Base-by-base conservation (phyloP, 2,329 filamentous ascomycete genomes). In the Fusarium sarcochroum region DNA sequence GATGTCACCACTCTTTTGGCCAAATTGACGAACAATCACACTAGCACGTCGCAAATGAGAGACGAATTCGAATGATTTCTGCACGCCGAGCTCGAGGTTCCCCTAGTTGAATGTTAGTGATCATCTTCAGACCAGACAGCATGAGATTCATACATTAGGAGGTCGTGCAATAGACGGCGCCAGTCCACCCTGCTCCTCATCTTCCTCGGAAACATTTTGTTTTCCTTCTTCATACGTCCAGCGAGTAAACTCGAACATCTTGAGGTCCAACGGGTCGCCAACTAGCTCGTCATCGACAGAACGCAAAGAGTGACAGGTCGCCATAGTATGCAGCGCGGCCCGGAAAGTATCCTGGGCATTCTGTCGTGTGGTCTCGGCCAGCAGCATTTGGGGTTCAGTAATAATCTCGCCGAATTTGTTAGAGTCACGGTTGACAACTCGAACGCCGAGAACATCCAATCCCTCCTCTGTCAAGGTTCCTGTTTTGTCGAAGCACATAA, bases 401-500 rank as follows among this genome's bases (percentile, higher is more conserved):
- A 97, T 84, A 6, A 97, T 85, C 18, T 96, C 92, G 52, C 90
- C 91, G 73, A 98, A 97, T 53, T 87, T 81, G 40, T 86, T 83
- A 5, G 81, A 79, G 2, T 86, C 85, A 48, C 86, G 83, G 57
- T 91, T 89, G 11, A 93, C 93, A 8, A 96, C 89, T 34, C 93
- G 89, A 20, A 97, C 89, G 14, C 96, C 96, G 14, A 99, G 85
- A 18, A 99, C 93, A 77, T 99, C 97, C 41, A 99, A 82, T 0
- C 96, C 96, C 78, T 99, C 96, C 79, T 98, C 96, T 0, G 96
- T 99, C 54, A 99, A 83, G 0, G 96, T 99, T n/a, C 96, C 96
- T 1, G 96, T 99, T 81, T 99, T 99, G 81, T 99, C 96, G 69
- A 99, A 99, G 79, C 95, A 98, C 81, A 99, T 92, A 13, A 98